Conservation (phyloP, 2,329 filamentous ascomycete genomes). For the Metarhizium humberi region DNA sequence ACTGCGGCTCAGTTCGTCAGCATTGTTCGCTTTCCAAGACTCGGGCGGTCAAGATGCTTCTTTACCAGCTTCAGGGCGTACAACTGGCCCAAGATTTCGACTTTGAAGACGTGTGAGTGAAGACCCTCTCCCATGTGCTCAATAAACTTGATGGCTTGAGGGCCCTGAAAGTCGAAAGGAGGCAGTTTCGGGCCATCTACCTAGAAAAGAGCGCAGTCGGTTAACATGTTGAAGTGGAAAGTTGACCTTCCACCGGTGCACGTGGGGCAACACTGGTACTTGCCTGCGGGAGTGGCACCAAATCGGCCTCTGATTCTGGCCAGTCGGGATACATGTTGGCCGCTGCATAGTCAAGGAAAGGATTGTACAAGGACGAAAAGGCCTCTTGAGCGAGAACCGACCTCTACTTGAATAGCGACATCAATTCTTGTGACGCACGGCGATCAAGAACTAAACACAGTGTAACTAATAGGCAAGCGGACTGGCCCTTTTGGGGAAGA, state of each 20-base stretch:
- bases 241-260: too few relatives aligned
- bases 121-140: constrained; percentile 9
- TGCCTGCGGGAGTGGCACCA: background rate
- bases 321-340: background rate
- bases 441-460: too few relatives aligned
- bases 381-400: too few relatives aligned
- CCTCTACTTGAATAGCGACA: too few relatives aligned
- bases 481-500: too few relatives aligned
- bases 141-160: constrained; percentile 5
- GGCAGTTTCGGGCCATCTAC: background rate
- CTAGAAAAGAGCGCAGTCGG: too few relatives aligned
- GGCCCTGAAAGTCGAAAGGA: background rate
- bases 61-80: constrained; percentile 15
- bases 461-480: too few relatives aligned
- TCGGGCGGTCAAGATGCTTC: background rate
- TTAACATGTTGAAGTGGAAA: too few relatives aligned
- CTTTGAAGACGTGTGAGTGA: constrained; percentile 12
- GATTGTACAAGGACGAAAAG: too few relatives aligned
- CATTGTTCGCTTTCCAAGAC: background rate
- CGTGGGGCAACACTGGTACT: too few relatives aligned
- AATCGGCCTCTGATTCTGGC: background rate
- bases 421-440: too few relatives aligned
- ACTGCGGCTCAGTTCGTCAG: background rate
- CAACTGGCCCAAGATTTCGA: constrained; percentile 7
- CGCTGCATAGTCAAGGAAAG: too few relatives aligned